Evolutionary conservation across 805 yeast species (phyloP).

Genomic region (Metschnikowia picachoensis): DNA sequence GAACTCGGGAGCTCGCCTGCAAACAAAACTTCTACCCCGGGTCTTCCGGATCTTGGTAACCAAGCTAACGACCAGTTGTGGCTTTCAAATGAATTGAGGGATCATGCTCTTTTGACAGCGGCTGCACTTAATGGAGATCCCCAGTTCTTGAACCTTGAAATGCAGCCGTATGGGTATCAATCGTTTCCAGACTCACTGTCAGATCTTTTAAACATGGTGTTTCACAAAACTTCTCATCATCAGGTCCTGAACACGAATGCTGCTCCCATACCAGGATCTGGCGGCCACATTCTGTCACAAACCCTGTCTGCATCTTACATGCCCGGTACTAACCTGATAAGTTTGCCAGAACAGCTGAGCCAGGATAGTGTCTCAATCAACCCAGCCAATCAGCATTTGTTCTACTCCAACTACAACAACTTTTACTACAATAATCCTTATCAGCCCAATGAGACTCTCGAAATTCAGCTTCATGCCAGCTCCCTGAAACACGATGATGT

Average conservation of each 20-base stretch:
- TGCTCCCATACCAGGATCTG: not conserved
- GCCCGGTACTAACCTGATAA: constrained; percentile 5
- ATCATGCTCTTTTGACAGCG: constrained; percentile 70
- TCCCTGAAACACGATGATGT: constrained; percentile 26
- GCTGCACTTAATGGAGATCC: constrained; percentile 64
- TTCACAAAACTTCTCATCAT: constrained; percentile 41
- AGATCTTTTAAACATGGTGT: constrained; percentile 49
- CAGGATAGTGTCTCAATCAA: constrained; percentile 22
- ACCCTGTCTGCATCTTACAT: not conserved
- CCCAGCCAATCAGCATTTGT: constrained; percentile 34
- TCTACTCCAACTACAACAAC: constrained; percentile 37
- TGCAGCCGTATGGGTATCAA: constrained; percentile 11
- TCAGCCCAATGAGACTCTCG: constrained; percentile 34
- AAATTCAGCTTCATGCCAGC: constrained; percentile 43
- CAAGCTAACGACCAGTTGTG: constrained; percentile 51
- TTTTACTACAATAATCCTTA: constrained; percentile 39
- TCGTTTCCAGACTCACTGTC: constrained; percentile 27
- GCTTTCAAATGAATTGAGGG: constrained; percentile 67
- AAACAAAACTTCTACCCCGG: constrained; percentile 1
- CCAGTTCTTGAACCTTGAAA: constrained; percentile 52
- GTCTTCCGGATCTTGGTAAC: constrained; percentile 1
- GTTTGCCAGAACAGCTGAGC: constrained; percentile 5
- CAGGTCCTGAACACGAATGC: constrained; percentile 5
- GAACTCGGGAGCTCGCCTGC: not conserved
- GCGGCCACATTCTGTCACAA: not conserved